Evolutionary conservation across 345 rosid genomes (phyloP).

Genomic region (Aquilaria sinensis): DNA sequence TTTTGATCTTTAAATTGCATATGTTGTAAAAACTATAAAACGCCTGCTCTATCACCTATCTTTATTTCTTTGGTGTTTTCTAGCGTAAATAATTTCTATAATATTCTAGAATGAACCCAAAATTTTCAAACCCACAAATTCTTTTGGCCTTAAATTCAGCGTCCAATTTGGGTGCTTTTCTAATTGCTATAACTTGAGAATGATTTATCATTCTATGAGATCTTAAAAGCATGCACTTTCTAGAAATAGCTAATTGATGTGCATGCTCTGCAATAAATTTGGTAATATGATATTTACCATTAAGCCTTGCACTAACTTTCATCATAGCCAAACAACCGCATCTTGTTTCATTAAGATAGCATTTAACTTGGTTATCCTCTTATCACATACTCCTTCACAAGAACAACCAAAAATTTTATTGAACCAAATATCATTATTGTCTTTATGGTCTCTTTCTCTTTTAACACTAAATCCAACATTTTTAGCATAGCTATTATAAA

Average conservation of each 20-base stretch:
- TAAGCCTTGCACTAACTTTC: background rate
- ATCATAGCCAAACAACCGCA: background rate
- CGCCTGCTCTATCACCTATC: background rate
- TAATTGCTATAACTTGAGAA: background rate
- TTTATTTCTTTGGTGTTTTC: background rate
- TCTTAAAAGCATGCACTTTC: background rate
- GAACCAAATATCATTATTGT: background rate
- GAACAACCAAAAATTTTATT: background rate
- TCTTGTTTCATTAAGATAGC: background rate
- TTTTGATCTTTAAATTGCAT: slow-evolving; percentile 3
- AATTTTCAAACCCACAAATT: background rate
- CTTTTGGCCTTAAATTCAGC: background rate
- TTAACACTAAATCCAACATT: background rate
- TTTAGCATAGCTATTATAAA: background rate
- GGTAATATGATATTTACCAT: background rate
- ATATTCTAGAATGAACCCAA: background rate
- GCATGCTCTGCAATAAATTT: background rate
- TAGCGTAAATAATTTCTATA: background rate
- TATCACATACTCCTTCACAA: background rate
- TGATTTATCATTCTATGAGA: background rate
- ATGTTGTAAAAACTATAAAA: background rate
- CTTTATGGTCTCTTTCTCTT: background rate
- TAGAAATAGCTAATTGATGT: background rate
- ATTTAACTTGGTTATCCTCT: background rate
- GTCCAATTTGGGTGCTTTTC: background rate